Evolutionary conservation across 2,329 filamentous ascomycete genomes (phyloP).

Genomic region (Phyllosticta ampelicida): DNA sequence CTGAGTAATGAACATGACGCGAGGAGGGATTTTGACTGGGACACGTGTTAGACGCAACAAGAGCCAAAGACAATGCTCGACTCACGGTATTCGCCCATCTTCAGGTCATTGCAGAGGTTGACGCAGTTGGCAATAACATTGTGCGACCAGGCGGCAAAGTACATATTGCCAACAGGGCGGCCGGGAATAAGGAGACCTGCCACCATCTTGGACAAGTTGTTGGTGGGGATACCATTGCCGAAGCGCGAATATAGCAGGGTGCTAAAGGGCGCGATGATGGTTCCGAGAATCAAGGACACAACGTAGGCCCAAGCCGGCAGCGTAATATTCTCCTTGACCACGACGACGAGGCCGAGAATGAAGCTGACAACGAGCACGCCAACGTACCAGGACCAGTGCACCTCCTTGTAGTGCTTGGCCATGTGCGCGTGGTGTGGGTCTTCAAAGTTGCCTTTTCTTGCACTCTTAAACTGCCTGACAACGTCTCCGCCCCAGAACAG

Average conservation of each 20-base stretch:
- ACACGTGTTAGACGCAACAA: neutral
- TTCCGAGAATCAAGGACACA: neutral
- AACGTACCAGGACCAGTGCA: slow-evolving; percentile 28
- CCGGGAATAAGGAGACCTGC: slow-evolving; percentile 42
- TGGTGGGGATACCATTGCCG: slow-evolving; percentile 48
- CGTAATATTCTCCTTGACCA: neutral
- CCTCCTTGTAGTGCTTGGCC: slow-evolving; percentile 43
- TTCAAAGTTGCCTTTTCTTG: slow-evolving; percentile 32
- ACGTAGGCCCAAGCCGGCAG: neutral
- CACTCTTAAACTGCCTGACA: slow-evolving; percentile 37
- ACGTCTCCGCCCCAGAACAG: slow-evolving; percentile 48
- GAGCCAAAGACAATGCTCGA: neutral
- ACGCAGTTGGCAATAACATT: slow-evolving; percentile 44
- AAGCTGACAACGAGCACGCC: slow-evolving; percentile 14
- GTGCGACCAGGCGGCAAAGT: slow-evolving; percentile 50
- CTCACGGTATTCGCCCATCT: slow-evolving; percentile 49
- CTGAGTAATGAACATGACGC: slow-evolving; percentile 46
- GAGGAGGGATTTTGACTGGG: slow-evolving; percentile 43
- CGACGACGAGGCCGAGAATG: slow-evolving; percentile 16
- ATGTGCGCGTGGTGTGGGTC: slow-evolving; percentile 46
- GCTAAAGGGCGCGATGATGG: slow-evolving; percentile 43
- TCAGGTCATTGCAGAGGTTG: slow-evolving; percentile 42
- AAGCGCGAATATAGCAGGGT: slow-evolving; percentile 42
- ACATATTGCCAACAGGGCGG: slow-evolving; percentile 46
- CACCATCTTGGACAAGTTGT: slow-evolving; percentile 49